phyloP scores from a whole-genome alignment of 805 yeast species.

The Pichia rugopelliculosa region DNA sequence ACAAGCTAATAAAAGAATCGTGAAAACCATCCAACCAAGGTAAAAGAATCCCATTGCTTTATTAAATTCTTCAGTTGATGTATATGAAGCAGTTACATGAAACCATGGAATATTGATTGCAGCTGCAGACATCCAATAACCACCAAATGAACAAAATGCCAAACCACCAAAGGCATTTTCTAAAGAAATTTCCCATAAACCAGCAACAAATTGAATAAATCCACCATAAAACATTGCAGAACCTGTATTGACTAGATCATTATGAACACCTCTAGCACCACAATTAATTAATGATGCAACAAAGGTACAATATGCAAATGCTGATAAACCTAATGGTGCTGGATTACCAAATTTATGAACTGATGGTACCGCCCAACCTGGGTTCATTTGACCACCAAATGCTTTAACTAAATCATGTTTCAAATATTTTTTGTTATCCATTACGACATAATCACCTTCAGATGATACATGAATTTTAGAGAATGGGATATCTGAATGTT shows the following conservation, averaged over 20 bases:
- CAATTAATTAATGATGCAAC: constrained; percentile 56
- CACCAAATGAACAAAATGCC: constrained; percentile 54
- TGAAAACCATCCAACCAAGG: constrained; percentile 57
- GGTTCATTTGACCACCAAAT: constrained; percentile 76
- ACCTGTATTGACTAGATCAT: constrained; percentile 54
- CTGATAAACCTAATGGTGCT: constrained; percentile 66
- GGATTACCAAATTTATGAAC: constrained; percentile 50
- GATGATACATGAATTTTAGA: not conserved
- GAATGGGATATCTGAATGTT: not conserved
- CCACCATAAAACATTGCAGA: constrained; percentile 69
- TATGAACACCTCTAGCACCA: constrained; percentile 56
- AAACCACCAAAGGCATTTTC: constrained; percentile 73
- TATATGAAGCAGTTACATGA: constrained; percentile 44
- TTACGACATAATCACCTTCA: constrained; percentile 57
- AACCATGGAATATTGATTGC: constrained; percentile 53
- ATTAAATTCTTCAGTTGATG: constrained; percentile 34
- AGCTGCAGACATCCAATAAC: constrained; percentile 71
- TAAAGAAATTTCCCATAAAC: constrained; percentile 63
- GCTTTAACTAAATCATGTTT: constrained; percentile 53
- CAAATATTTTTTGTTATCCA: constrained; percentile 64
- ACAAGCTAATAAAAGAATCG: constrained; percentile 46
- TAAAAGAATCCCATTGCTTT: constrained; percentile 52
- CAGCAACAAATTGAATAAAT: constrained; percentile 60
- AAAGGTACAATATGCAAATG: constrained; percentile 64
- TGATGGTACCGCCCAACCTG: constrained; percentile 41